Percentiles rank a stretch among this genome's conserved stretches.
Evolutionary conservation across 306 rosid genomes (phyloP).

Genomic region (Cucurbita moschata): DNA sequence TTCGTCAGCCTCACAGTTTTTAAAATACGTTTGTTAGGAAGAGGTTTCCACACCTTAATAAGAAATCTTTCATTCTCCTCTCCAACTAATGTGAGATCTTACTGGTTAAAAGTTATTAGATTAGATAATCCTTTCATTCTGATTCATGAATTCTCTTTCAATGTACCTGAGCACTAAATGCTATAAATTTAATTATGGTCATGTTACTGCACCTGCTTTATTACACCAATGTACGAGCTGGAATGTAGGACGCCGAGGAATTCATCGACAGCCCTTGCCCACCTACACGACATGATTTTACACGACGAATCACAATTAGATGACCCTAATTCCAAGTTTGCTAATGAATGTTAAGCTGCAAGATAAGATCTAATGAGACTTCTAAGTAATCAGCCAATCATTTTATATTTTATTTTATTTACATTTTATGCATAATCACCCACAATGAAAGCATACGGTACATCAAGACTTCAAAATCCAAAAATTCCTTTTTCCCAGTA

Average conservation of each 20-base stretch:
- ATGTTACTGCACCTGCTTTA: constrained; percentile 41
- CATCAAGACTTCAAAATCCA: not conserved
- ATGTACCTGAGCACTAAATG: not conserved
- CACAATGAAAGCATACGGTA: not conserved
- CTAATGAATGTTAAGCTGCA: not conserved
- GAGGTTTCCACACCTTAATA: too few species aligned
- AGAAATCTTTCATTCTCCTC: too few species aligned
- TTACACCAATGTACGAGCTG: constrained; percentile 48
- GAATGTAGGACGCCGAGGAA: constrained; percentile 46
- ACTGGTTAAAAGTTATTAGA: not conserved
- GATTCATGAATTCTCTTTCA: not conserved
- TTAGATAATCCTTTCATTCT: not conserved
- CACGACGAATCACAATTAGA: not conserved
- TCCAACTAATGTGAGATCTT: not conserved
- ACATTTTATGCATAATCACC: not conserved
- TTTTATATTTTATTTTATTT: not conserved
- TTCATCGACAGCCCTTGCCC: constrained; percentile 73
- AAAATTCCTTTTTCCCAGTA: not conserved
- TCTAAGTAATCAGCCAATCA: not conserved
- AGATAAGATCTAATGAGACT: not conserved
- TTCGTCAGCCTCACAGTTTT: too few species aligned
- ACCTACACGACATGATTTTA: constrained; percentile 37
- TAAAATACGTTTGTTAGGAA: too few species aligned
- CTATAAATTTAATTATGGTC: not conserved
- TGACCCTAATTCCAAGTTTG: not conserved